These are phyloP conservation scores for Purpureocillium lavendulum DNA, from an alignment of 2,329 filamentous ascomycete species.

Conservation along the genomic window DNA sequence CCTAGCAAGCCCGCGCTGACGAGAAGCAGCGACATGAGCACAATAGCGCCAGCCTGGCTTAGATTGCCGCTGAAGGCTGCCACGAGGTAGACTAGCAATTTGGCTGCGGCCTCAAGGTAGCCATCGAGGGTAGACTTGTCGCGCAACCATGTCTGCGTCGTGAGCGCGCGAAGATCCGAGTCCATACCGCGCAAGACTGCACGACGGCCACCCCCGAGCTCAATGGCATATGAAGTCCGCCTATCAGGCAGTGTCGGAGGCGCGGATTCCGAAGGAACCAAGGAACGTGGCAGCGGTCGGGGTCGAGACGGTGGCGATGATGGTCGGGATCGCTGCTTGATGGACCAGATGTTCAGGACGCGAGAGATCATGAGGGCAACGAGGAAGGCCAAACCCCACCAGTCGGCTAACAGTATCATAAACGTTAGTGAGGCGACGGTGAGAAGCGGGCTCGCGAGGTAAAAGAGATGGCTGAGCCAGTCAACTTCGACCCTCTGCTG, in stretches of 20 bases:
- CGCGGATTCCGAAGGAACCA: too few species aligned
- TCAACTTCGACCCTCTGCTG: constrained; percentile 23
- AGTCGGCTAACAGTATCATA: constrained; percentile 39
- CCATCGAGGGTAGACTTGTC: constrained; percentile 40
- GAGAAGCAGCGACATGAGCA: constrained; percentile 43
- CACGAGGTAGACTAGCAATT: constrained; percentile 49
- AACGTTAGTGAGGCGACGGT: constrained; percentile 34
- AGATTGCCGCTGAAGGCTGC: constrained; percentile 48
- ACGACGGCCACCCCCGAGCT: constrained; percentile 41
- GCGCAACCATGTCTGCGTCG: constrained; percentile 47
- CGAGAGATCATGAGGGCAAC: constrained; percentile 43
- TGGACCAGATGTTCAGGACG: constrained; percentile 45
- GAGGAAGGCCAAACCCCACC: constrained; percentile 41
- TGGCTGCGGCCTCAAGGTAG: constrained; percentile 43
- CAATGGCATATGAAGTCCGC: constrained; percentile 38
- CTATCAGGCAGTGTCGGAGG: too few species aligned
- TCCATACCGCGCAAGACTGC: constrained; percentile 44
- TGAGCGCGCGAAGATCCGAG: constrained; percentile 51
- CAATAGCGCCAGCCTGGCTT: constrained; percentile 40
- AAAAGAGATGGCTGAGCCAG: constrained; percentile 39
- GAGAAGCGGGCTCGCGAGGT: constrained; percentile 36
- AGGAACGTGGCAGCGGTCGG: not conserved
- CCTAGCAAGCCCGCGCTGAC: constrained; percentile 44
- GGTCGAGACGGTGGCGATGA: constrained; percentile 1
- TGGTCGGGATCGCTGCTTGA: constrained; percentile 37